Evolutionary conservation across 1,284 basidiomycete species (phyloP), one percentile per base, ranked within the genome.

Genomic region (Blastosporella zonata): DNA sequence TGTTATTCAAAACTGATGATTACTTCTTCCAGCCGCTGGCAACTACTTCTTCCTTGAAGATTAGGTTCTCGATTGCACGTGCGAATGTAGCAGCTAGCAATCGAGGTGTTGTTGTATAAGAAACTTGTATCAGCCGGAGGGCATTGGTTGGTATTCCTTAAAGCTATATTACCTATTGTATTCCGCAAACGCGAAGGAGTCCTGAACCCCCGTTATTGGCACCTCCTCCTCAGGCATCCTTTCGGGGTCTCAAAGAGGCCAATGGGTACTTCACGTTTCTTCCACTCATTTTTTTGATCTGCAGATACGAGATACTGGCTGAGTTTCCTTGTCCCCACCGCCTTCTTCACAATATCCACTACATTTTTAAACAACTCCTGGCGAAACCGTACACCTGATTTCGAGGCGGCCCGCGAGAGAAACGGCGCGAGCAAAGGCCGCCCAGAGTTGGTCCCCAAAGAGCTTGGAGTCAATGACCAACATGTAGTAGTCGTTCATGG

Each of bases 21-120:
- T 13, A 28, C 25, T 54, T 25, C 53, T 54, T 55, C 7, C 20
- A 91, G 89, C 72, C 47, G 70, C 84, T 48, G 89, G 89, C 28
- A 90, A 89, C 66, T 92, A 91, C 70, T 92, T 92, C 80, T 92
- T 91, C 86, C 79, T 91, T n/a, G 89, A 91, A 64, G 88, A 90
- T 61, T 88, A 73, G 59, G 47, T 39, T 18, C 7, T 28, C 10
- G 23, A 28, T 28, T 44, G 20, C 21, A 17, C 47, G 36, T 46
- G n/a, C n/a, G n/a, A 37, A 46, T 52, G 36, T 47, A 43, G 20
- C 28, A 51, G 10, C 33, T 25, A 22, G 20, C 15, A 43, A 35
- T 39, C 23, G 41, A 7, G 28, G 15, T 10, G 13, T 3, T 21
- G 36, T 29, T 37, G 44, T 31, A 46, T 41, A 20, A 41, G 39